Base-by-base conservation (phyloP, 2,329 filamentous ascomycete genomes). In the Plectosphaerella sp. region DNA sequence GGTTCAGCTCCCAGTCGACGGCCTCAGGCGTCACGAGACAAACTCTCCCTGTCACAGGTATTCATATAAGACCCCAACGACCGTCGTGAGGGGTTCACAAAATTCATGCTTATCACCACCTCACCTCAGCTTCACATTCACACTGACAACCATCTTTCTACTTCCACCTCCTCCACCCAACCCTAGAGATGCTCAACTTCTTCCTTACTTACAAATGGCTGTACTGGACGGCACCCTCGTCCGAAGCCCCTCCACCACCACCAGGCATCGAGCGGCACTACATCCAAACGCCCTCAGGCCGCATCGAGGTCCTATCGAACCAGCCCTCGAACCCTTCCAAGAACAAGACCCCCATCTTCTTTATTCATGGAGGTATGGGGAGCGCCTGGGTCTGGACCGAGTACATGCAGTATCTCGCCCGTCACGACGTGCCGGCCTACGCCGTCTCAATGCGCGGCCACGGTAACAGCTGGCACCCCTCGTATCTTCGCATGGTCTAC, bases 291-390 rank as follows among this genome's bases (percentile, higher is more conserved):
- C 61, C 71, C 3, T 64, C 64, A 3, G 77, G 78, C 2, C 63
- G 67, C 3, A 64, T 82, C n/a, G 78, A 82, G 59, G 59, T 82
- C 3, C 70, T 82, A 25, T 69, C 67, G 52, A 72, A 71, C n/a
- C 57, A 62, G 14, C 69, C 72, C 1, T 50, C 57, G 2, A 55
- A 52, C 18, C 50, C 41, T 41, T 11, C 42, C 28, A 45, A 18
- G 6, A 28, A 43, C n/a, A 48, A 52, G 7, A 61, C 69, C 10
- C 71, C 75, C 2, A 61, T 81, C 12, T 72, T 80, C 65, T 80
- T 82, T 63, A 66, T 73, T 35, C 78, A 82, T 56, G 79, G 78
- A 39, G 77, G 77, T 47, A 79, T 80, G 68, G 79, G 78, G 41
- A 69, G 69, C 50, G 80, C 79, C 8, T 73, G 72, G 61, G 70